Conservation (phyloP, 768 basidiomycete genomes). For the Suillus plorans region DNA sequence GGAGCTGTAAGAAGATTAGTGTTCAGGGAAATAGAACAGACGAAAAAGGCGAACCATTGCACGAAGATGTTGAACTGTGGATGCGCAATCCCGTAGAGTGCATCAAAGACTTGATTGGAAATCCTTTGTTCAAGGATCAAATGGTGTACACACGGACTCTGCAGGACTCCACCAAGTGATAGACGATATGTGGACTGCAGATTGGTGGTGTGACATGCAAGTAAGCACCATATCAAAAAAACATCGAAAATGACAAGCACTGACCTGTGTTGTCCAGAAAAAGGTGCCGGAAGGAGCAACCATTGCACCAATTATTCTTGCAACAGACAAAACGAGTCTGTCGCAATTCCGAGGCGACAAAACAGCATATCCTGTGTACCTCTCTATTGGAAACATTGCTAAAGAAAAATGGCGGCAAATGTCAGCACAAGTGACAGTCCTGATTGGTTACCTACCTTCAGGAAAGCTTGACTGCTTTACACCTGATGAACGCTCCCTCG, state of each 20-base stretch:
- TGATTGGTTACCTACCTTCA: conserved; percentile 10
- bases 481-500: conserved; percentile 2
- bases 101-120: no score
- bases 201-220: no score
- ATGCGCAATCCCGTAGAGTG: neutral
- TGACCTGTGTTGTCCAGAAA: no score
- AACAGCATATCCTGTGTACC: conserved; percentile 25
- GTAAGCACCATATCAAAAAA: no score
- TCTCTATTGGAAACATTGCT: conserved; percentile 24
- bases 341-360: conserved; percentile 36
- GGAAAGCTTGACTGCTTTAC: conserved; percentile 10
- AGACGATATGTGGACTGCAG: no score
- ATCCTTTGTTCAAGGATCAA: no score
- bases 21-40: conserved; percentile 19
- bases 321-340: conserved; percentile 42
- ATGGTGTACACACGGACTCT: no score
- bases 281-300: no score
- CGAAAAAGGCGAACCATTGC: conserved; percentile 7
- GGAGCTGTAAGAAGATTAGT: conserved; percentile 20
- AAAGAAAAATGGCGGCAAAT: conserved; percentile 15
- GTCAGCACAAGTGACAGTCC: conserved; percentile 9
- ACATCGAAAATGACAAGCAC: no score
- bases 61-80: conserved; percentile 27
- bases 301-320: no score
- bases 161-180: no score